These are phyloP conservation scores for Gracilaria domingensis DNA, from an alignment of 23 red algal species.

Conservation along the genomic window DNA sequence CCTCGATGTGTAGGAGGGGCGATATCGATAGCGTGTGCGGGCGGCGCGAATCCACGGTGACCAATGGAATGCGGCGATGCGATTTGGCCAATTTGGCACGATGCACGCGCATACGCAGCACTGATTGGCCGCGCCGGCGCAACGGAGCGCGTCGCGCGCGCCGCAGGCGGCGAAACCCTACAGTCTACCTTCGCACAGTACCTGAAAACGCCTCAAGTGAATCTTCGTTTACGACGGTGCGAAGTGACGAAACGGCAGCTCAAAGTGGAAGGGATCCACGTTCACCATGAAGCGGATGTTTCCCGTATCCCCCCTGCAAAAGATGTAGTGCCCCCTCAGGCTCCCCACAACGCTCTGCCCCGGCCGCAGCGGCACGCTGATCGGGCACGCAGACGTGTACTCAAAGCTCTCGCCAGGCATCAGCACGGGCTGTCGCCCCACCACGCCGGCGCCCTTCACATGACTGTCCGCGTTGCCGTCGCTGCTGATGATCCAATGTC, in stretches of 20 bases:
- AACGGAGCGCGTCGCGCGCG: too few species aligned
- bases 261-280: slow-evolving; percentile 16
- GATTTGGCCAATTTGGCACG: neutral
- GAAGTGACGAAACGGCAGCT: slow-evolving; percentile 12
- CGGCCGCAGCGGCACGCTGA: neutral
- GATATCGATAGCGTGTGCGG: too few species aligned
- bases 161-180: too few species aligned
- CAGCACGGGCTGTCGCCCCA: slow-evolving; percentile 79
- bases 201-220: too few species aligned
- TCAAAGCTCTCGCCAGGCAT: slow-evolving; percentile 70
- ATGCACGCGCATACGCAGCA: too few species aligned
- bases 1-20: too few species aligned
- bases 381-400: slow-evolving; percentile 50
- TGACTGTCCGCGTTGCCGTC: slow-evolving; percentile 12
- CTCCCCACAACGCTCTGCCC: slow-evolving; percentile 23
- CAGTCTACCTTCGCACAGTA: too few species aligned
- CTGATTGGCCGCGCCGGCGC: too few species aligned
- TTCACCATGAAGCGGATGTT: slow-evolving; percentile 15
- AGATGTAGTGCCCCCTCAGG: slow-evolving; percentile 24
- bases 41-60: neutral
- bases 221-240: too few species aligned
- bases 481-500: slow-evolving; percentile 69
- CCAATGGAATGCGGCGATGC: neutral
- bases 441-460: slow-evolving; percentile 72
- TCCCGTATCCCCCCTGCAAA: slow-evolving; percentile 40